These are phyloP conservation scores for Pythium periplocum DNA, from an alignment of 352 stramenopile genomes.

Conservation along the genomic window DNA sequence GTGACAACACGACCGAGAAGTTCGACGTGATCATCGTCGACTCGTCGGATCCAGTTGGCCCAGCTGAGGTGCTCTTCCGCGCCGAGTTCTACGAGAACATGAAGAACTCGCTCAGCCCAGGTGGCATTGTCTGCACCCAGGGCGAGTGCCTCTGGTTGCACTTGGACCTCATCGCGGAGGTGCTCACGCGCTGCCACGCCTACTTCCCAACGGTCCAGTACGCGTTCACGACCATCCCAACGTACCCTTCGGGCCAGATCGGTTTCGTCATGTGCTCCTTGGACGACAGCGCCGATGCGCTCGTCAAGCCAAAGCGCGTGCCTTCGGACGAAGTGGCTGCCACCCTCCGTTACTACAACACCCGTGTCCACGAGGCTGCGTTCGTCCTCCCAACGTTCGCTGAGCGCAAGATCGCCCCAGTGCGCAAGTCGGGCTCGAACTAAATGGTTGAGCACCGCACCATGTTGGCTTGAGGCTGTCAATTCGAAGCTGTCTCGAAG, in stretches of 20 bases:
- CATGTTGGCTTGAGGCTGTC: no score
- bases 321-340: constrained; percentile 53
- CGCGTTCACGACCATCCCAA: constrained; percentile 98
- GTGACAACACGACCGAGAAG: constrained; percentile 63
- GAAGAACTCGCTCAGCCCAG: constrained; percentile 84
- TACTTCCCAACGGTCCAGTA: constrained; percentile 97
- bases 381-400: constrained; percentile 97
- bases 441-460: not conserved
- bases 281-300: constrained; percentile 45
- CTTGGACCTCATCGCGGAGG: constrained; percentile 94
- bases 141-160: constrained; percentile 99
- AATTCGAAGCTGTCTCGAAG: no score
- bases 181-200: constrained; percentile 86
- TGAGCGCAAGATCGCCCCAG: constrained; percentile 71
- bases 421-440: constrained; percentile 61
- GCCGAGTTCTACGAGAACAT: constrained; percentile 94
- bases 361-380: constrained; percentile 91
- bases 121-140: constrained; percentile 87
- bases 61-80: constrained; percentile 94
- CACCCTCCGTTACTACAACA: constrained; percentile 93
- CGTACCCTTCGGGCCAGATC: constrained; percentile 99
- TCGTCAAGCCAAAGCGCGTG: constrained; percentile 67
- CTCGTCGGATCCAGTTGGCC: constrained; percentile 94
- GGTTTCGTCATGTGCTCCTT: constrained; percentile 94
- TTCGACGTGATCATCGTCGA: constrained; percentile 98